These are phyloP conservation scores for Steccherinum ochraceum DNA, from an alignment of 768 basidiomycete species.

Conservation along the genomic window DNA sequence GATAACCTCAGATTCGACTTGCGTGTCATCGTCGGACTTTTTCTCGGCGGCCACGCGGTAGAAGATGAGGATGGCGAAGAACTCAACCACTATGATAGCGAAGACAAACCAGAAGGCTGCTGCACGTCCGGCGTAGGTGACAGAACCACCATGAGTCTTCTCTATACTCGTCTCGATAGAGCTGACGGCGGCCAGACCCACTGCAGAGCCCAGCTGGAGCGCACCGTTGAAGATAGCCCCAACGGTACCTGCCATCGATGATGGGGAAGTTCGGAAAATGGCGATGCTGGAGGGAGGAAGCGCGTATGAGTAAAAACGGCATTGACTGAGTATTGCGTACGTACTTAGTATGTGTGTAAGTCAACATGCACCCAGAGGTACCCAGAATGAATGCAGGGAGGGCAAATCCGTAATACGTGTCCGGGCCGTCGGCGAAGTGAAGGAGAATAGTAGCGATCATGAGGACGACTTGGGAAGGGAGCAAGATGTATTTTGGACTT, in stretches of 20 bases:
- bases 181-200: constrained; percentile 41
- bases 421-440: constrained; percentile 32
- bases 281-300: constrained; percentile 48
- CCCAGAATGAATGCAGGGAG: constrained; percentile 48
- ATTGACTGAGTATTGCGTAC: too few species aligned
- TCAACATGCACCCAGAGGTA: constrained; percentile 37
- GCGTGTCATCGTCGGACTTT: constrained; percentile 15
- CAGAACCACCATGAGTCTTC: constrained; percentile 23
- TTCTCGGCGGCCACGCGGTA: constrained; percentile 19
- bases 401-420: constrained; percentile 39
- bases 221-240: constrained; percentile 52
- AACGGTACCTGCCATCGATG: constrained; percentile 45
- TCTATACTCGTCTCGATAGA: constrained; percentile 44
- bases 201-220: constrained; percentile 46
- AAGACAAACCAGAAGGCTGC: constrained; percentile 32
- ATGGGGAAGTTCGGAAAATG: constrained; percentile 41
- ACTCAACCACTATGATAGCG: constrained; percentile 26
- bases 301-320: neutral
- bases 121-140: constrained; percentile 33
- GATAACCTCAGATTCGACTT: too few species aligned
- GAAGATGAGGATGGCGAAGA: constrained; percentile 28
- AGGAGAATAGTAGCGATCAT: constrained; percentile 35
- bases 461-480: constrained; percentile 33
- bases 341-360: constrained; percentile 44
- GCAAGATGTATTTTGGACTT: constrained; percentile 39